Evolutionary conservation across 139 green algal species (phyloP).

Genomic region (Volvox reticuliferus): DNA sequence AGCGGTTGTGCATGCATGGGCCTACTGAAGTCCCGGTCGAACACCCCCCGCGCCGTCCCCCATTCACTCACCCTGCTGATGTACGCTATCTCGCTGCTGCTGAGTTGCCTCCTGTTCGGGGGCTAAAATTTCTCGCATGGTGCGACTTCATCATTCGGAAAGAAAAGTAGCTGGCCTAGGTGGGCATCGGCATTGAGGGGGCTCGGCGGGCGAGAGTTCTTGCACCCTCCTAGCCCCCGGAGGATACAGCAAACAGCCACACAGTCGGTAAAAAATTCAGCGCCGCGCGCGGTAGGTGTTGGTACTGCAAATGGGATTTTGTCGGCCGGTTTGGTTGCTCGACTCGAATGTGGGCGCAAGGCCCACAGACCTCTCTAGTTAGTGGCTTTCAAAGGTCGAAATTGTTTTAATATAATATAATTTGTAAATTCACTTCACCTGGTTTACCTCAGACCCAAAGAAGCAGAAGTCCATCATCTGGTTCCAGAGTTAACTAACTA

Average conservation of each 20-base stretch:
- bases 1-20: background rate
- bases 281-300: background rate
- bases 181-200: constrained; percentile 13
- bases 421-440: background rate
- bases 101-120: constrained; percentile 10
- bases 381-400: background rate
- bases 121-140: constrained; percentile 14
- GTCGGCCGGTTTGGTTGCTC: constrained; percentile 13
- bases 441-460: background rate
- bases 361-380: background rate
- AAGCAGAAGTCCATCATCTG: background rate
- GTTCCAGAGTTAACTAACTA: constrained; percentile 13
- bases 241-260: background rate
- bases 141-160: constrained; percentile 24
- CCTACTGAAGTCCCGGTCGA: background rate
- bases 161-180: constrained; percentile 31
- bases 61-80: constrained; percentile 14
- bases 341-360: constrained; percentile 24
- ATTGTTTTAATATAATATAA: background rate
- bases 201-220: constrained; percentile 17
- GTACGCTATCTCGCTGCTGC: constrained; percentile 13
- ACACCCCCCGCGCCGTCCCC: background rate
- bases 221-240: constrained; percentile 23
- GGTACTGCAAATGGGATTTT: background rate
- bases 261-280: background rate